These are phyloP conservation scores for Amanita exitialis DNA, from an alignment of 768 basidiomycete genomes.

Conservation along the genomic window DNA sequence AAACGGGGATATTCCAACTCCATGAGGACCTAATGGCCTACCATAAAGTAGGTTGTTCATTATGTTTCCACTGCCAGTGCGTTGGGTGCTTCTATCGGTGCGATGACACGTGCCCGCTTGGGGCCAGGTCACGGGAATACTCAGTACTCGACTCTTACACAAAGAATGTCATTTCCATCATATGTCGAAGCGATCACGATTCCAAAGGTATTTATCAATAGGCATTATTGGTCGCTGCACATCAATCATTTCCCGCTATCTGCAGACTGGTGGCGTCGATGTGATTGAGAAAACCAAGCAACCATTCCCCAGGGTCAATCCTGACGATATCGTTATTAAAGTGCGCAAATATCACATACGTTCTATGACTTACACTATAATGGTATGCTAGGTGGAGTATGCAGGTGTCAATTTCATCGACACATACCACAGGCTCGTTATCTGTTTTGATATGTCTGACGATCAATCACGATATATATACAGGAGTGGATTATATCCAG, in stretches of 20 bases:
- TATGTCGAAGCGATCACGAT: conserved; percentile 68
- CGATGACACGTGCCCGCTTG: no score
- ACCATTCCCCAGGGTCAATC: conserved; percentile 56
- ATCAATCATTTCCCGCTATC: neutral
- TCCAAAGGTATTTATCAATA: conserved; percentile 26
- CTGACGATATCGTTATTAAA: conserved; percentile 49
- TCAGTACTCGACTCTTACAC: no score
- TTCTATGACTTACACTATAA: neutral
- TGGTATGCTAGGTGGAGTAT: conserved; percentile 47
- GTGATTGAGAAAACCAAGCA: conserved; percentile 59
- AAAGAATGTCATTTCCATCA: conserved; percentile 46
- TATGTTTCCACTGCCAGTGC: no score
- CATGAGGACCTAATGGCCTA: no score
- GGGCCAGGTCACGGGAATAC: no score
- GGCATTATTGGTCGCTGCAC: neutral
- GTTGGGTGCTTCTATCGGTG: no score
- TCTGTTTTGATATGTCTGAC: neutral
- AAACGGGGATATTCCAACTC: no score
- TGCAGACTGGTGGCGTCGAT: conserved; percentile 61
- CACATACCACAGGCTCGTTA: conserved; percentile 60
- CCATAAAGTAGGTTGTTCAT: no score
- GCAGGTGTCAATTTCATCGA: conserved; percentile 85
- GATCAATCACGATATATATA: neutral
- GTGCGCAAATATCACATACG: conserved; percentile 11
- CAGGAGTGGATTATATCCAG: conserved; percentile 58